Conservation (phyloP, 441 rosid genomes). For the Erodium moschatum region DNA sequence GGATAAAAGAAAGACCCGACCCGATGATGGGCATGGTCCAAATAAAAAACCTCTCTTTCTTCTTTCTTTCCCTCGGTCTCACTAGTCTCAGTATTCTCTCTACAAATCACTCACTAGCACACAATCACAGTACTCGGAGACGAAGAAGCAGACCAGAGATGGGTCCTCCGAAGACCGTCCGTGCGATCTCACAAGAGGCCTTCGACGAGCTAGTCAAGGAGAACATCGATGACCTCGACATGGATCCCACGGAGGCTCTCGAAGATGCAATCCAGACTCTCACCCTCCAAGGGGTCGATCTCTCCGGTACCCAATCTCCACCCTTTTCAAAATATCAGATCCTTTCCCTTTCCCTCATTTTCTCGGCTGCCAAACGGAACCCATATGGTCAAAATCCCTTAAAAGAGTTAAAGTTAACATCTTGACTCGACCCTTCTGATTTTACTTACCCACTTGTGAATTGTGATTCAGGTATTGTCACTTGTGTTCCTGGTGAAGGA, state of each 20-base stretch:
- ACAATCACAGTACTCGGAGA: neutral
- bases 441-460: neutral
- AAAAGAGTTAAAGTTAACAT: neutral
- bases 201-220: conserved; percentile 78
- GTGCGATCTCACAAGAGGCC: conserved; percentile 76
- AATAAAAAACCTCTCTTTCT: neutral
- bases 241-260: conserved; percentile 87
- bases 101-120: neutral
- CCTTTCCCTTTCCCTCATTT: neutral
- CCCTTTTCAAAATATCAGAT: neutral
- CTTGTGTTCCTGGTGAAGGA: conserved; percentile 61
- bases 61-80: neutral
- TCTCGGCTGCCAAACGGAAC: neutral
- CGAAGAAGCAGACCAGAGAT: conserved; percentile 10
- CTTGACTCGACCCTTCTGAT: neutral
- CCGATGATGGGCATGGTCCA: neutral
- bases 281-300: conserved; percentile 87
- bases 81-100: neutral
- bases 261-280: conserved; percentile 82
- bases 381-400: neutral
- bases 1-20: neutral
- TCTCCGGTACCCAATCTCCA: conserved; percentile 43
- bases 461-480: conserved; percentile 49
- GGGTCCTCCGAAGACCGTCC: conserved; percentile 38
- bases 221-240: conserved; percentile 74